Evolutionary conservation across 768 basidiomycete genomes (phyloP), one percentile per base, ranked within the genome.

Genomic region (Suillus weaverae): DNA sequence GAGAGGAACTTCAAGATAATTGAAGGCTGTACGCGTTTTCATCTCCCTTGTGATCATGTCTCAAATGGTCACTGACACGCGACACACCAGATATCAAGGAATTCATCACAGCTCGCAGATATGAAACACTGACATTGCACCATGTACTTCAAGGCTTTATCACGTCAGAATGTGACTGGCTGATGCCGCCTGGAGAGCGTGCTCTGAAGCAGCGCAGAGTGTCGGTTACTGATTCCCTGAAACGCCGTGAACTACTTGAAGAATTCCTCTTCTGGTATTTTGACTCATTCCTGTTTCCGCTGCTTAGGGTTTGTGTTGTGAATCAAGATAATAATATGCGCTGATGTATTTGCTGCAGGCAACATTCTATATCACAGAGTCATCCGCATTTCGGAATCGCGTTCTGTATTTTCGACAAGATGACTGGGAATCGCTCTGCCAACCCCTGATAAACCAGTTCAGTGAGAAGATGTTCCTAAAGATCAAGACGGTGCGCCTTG

Each of bases 211-310:
- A 89, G 66, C 69, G 73, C 3, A 80, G 89, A 57, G 83, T 87
- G 0, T 78, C 86, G 8, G 84, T 86, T 4, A 85, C 86, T 0
- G 95, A 98, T 70, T 77, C 86, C 2, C 69, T 86, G 38, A 97
- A 94, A 74, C 84, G 94, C 20, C 81, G 86, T n/a, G 89, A 94
- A 71, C 76, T 99, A 16, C 71, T 95, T 0, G 88, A 93, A 72
- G 94, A 98, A 60, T 94, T 97, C 71, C 63, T 98, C n/a, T 91
- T 88, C 72, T 99, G 97, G 97, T 89, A 94, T 68, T 93, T 97
- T 64, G 91, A 95, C 71, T 89, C 87, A 0, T 95, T 96, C 73
- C 75, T 99, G 8, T 74, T 91, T 5, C 86, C 91, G 0, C 78
- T 99, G 5, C 74, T 99, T 39, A 90, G 86, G 81, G 97, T 93